Evolutionary conservation across 345 rosid species (phyloP), one percentile per base, ranked within the genome.

Genomic region (Limnanthes douglasii): DNA sequence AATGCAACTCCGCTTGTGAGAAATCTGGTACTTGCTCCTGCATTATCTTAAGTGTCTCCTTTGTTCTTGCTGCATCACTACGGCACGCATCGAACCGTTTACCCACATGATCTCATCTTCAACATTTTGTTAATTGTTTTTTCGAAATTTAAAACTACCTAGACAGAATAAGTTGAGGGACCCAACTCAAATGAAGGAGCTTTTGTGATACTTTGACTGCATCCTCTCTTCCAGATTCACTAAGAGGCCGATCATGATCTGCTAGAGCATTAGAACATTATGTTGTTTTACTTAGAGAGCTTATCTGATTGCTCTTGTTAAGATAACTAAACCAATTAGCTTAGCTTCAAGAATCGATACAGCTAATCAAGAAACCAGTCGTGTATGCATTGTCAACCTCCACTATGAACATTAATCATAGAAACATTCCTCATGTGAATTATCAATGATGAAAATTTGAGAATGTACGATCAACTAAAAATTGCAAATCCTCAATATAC

Each of bases 211-310:
- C 58, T 45, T 61, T 43, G 15, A 62, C 67, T 19, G 98, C 86
- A 51, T 83, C 92, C 0, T 44, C 69, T 45, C 37, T 51, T 19
- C 98, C 95, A 3, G 57, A 23, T 53, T 68, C 61, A 41, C 73
- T 77, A 23, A 90, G 66, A 45, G 94, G 98, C 10, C 95, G 86
- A 41, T 90, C 98, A 33, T 90, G 95, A 53, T 90, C 95, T 86
- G 18, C 10, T 5, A 12, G 34, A 13, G 12, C 18, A 8, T 15
- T 10, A 49, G 15, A 4, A 9, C 34, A 42, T 9, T 11, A 13
- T 6, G 14, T 17, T 6, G n/a, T n/a, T n/a, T n/a, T n/a, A n/a
- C n/a, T 21, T 39, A 11, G 6, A 8, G 8, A 9, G 17, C 8
- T 19, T 28, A 5, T 1, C 7, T 7, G 4, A 21, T 25, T 25